Evolutionary conservation across 495 filamentous ascomycete species (phyloP).

Genomic region (Chaetomium fimeti): DNA sequence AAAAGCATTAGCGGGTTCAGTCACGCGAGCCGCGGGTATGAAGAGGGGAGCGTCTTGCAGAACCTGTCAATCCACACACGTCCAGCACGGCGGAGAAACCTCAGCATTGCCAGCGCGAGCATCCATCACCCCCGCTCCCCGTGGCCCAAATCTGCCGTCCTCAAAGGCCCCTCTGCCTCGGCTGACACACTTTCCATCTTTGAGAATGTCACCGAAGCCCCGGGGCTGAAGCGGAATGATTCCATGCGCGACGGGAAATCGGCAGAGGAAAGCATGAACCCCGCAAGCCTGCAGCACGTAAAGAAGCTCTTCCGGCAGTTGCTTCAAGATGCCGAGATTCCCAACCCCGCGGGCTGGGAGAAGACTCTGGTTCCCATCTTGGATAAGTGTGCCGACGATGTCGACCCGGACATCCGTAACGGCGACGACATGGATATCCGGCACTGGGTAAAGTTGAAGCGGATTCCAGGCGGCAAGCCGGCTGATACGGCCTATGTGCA

Average conservation of each 20-base stretch:
- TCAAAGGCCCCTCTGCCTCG: constrained; percentile 45
- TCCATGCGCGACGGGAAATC: constrained; percentile 77
- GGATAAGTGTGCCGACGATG: constrained; percentile 87
- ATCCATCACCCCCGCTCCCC: constrained; percentile 67
- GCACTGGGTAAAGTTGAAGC: constrained; percentile 98
- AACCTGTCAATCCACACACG: constrained; percentile 56
- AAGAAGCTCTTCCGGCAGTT: constrained; percentile 80
- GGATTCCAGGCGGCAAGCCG: constrained; percentile 84
- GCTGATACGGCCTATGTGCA: constrained; percentile 93
- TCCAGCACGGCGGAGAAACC: constrained; percentile 66
- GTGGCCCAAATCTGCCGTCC: constrained; percentile 48
- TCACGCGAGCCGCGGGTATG: constrained; percentile 55
- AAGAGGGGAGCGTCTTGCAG: constrained; percentile 36
- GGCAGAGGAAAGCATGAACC: constrained; percentile 77
- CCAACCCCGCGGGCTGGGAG: constrained; percentile 77
- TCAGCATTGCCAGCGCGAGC: constrained; percentile 69
- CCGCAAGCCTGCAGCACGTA: constrained; percentile 84
- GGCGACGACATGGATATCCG: constrained; percentile 97
- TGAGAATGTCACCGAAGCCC: constrained; percentile 32
- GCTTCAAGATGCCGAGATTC: constrained; percentile 70
- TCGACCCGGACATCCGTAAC: constrained; percentile 83
- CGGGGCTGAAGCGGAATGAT: constrained; percentile 68
- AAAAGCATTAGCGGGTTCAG: constrained; percentile 63
- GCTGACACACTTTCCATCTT: constrained; percentile 44
- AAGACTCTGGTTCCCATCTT: constrained; percentile 88